These are phyloP conservation scores for Paecilomyces variotii DNA, from an alignment of 2,329 filamentous ascomycete species.

Conservation along the genomic window DNA sequence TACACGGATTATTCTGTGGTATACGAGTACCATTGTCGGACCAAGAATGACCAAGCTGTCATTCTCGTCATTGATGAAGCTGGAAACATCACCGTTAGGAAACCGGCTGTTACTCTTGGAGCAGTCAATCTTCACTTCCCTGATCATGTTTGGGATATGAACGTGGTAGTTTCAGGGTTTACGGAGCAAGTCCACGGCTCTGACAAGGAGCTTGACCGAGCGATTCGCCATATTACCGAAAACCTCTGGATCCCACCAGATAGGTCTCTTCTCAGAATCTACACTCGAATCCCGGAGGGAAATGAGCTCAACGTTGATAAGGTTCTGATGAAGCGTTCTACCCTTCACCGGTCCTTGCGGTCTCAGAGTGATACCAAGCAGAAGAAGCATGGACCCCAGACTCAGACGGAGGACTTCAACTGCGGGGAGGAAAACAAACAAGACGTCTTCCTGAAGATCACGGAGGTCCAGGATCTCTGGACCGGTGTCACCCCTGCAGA, in stretches of 20 bases:
- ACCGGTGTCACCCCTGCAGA: constrained; percentile 15
- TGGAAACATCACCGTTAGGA: constrained; percentile 20
- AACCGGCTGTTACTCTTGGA: constrained; percentile 20
- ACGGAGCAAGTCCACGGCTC: constrained; percentile 14
- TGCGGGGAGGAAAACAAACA: constrained; percentile 7
- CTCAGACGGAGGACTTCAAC: constrained; percentile 3
- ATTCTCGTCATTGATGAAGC: constrained; percentile 25
- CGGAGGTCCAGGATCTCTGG: constrained; percentile 31
- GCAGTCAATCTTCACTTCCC: constrained; percentile 33
- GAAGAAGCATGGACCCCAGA: neutral
- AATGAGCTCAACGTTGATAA: constrained; percentile 20
- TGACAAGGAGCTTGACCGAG: constrained; percentile 18
- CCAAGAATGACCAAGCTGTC: constrained; percentile 19
- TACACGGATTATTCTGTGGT: constrained; percentile 15
- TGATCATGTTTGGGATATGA: constrained; percentile 32
- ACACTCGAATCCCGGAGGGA: constrained; percentile 16
- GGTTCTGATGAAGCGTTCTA: constrained; percentile 26
- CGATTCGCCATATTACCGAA: constrained; percentile 22
- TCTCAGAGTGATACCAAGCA: neutral
- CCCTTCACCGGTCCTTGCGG: constrained; percentile 20
- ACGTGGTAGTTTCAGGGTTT: constrained; percentile 20
- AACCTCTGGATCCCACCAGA: constrained; percentile 26
- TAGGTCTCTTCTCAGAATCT: constrained; percentile 18
- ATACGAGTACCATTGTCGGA: constrained; percentile 35
- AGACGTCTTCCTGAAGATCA: constrained; percentile 26